Conservation (phyloP, 768 basidiomycete genomes). For the Panaeolus cyanescens region DNA sequence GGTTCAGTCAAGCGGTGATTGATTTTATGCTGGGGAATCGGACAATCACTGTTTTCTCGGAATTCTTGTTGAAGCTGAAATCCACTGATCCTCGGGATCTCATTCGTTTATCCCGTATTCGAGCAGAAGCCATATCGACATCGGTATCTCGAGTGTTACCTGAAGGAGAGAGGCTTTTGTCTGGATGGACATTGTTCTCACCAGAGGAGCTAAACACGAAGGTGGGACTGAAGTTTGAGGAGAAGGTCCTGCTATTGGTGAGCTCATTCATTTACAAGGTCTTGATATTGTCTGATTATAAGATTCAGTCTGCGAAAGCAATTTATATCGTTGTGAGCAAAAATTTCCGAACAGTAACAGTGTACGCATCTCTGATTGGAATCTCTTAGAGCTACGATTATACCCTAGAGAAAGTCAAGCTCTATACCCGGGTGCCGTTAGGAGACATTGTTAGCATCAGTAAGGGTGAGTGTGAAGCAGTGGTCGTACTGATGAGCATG, state of each 20-base stretch:
- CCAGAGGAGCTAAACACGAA: constrained; percentile 76
- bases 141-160: constrained; percentile 74
- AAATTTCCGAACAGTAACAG: neutral
- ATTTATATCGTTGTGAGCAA: constrained; percentile 76
- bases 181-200: constrained; percentile 91
- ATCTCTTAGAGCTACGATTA: constrained; percentile 86
- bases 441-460: constrained; percentile 74
- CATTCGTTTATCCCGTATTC: constrained; percentile 84
- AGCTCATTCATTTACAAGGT: constrained; percentile 25
- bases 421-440: constrained; percentile 88
- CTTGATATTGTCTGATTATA: neutral
- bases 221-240: constrained; percentile 83
- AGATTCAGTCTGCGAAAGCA: constrained; percentile 44
- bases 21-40: constrained; percentile 91
- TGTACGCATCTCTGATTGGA: neutral
- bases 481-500: constrained; percentile 1
- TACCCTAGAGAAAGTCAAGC: constrained; percentile 86
- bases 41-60: constrained; percentile 85
- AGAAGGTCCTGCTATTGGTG: constrained; percentile 90
- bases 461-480: constrained; percentile 55
- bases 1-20: constrained; percentile 96
- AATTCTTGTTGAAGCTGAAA: constrained; percentile 86
- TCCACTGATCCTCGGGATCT: constrained; percentile 93
- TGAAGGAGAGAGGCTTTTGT: constrained; percentile 76
- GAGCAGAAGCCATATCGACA: constrained; percentile 91